phyloP scores from a whole-genome alignment of 768 basidiomycete genomes.

The Trametes cubensis region DNA sequence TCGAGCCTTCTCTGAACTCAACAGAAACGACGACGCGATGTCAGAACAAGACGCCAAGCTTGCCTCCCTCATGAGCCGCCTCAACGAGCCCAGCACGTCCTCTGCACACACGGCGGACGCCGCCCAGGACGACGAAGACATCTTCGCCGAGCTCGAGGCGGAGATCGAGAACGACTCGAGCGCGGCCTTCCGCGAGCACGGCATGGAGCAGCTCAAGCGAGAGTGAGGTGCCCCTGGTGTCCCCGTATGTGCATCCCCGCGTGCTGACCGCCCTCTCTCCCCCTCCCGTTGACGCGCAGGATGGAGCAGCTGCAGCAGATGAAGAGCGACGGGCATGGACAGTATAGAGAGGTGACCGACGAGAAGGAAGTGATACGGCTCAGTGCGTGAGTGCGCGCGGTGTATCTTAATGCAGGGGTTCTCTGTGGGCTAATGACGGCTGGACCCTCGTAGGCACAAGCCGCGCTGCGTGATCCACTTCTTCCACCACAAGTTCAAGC shows the following conservation, averaged over 20 bases:
- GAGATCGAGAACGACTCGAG: conserved; percentile 82
- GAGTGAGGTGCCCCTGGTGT: conserved; percentile 61
- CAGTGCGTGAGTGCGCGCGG: conserved; percentile 83
- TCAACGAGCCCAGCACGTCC: conserved; percentile 20
- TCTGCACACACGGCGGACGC: neutral
- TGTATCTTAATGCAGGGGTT: too few relatives aligned
- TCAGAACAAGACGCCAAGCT: conserved; percentile 23
- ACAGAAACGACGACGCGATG: conserved; percentile 2
- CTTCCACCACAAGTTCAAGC: conserved; percentile 87
- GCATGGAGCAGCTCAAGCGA: conserved; percentile 71
- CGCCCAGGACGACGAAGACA: conserved; percentile 59
- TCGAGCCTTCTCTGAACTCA: too few relatives aligned
- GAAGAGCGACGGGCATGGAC: conserved; percentile 74
- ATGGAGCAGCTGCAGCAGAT: conserved; percentile 66
- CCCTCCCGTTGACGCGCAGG: conserved; percentile 43
- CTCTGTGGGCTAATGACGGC: neutral
- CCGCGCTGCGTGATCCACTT: conserved; percentile 88
- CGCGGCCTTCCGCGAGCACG: conserved; percentile 71
- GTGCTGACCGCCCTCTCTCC: conserved; percentile 4
- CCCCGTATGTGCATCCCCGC: neutral
- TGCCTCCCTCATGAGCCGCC: conserved; percentile 14
- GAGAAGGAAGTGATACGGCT: conserved; percentile 89
- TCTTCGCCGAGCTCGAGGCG: conserved; percentile 84
- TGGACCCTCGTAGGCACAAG: conserved; percentile 74
- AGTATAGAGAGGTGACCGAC: conserved; percentile 78